phyloP scores from a whole-genome alignment of 768 basidiomycete species.

The Floccularia luteovirens region DNA sequence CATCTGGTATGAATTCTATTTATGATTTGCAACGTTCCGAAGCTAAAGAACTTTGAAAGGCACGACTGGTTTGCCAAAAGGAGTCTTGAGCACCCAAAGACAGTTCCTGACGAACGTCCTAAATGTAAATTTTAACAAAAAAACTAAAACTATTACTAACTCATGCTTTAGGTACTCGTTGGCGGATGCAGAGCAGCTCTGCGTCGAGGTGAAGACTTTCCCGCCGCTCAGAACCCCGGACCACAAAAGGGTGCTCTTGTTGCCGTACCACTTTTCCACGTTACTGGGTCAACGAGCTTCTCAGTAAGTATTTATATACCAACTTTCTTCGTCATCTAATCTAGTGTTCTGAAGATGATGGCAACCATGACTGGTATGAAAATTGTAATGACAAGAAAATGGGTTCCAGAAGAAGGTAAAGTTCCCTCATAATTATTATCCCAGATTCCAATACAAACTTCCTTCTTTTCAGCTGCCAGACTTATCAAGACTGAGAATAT shows the following conservation, averaged over 20 bases:
- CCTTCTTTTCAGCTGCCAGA: conserved; percentile 14
- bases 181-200: conserved; percentile 37
- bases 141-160: neutral
- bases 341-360: conserved; percentile 33
- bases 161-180: conserved; percentile 30
- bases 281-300: conserved; percentile 49
- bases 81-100: conserved; percentile 58
- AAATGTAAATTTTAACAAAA: conserved; percentile 29
- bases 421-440: neutral
- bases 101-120: conserved; percentile 52
- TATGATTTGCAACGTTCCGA: neutral
- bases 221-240: conserved; percentile 21
- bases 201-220: conserved; percentile 35
- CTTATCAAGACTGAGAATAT: conserved; percentile 48
- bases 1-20: conserved; percentile 36
- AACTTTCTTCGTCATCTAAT: conserved; percentile 4
- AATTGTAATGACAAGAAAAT: conserved; percentile 48
- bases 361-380: conserved; percentile 49
- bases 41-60: too few relatives aligned
- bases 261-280: conserved; percentile 62
- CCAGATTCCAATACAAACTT: conserved; percentile 1
- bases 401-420: conserved; percentile 50
- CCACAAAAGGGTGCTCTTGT: conserved; percentile 45
- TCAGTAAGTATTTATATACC: conserved; percentile 24
- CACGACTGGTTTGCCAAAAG: conserved; percentile 53